Base-by-base conservation (phyloP, 106 monocot species). In the Acorus gramineus region DNA sequence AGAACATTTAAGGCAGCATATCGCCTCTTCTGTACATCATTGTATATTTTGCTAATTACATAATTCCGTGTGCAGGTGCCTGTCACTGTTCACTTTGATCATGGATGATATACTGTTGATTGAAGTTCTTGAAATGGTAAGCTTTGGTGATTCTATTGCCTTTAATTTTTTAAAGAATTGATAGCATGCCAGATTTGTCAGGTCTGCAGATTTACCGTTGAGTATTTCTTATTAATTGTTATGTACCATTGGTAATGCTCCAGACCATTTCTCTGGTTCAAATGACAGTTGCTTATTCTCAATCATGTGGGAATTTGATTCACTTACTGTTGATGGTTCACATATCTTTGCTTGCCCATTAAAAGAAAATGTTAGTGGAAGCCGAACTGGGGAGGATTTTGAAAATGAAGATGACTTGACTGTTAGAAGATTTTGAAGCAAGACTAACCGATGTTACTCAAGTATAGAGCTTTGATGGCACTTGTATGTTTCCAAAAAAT, bases 271-370 rank as follows among this genome's bases (percentile, higher is more conserved):
- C 6, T 11, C 45, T 53, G 3, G 46, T 11, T 14, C 8, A 44
- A 50, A 51, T 48, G 11, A 58, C 7, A 28, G 59, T 59, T 42
- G 46, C 7, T 60, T 50, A 46, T 6, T 50, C 45, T 47, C 42
- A 56, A 61, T 45, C 8, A 4, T 80, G 4, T 73, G 91, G 95
- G 95, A 86, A 9, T 87, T 96, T 69, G 84, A 96, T 82, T 96
- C 95, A 42, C 67, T 87, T 49, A 96, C 90, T 90, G 90, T 83
- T 61, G 95, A 96, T 76, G 95, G 90, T 64, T 96, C 95, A 68
- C 64, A 83, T 96, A 71, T 76, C 90, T 49, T 59, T 43, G 44
- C 53, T 90, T 52, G 90, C 90, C 56, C 87, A 85, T 53, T 61
- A 73, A 53, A 87, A 78, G 47, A 85, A 76, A 7, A 73, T 87